Base-by-base conservation (phyloP, 73 alveolate genomes). In the Paramecium octaurelia region DNA sequence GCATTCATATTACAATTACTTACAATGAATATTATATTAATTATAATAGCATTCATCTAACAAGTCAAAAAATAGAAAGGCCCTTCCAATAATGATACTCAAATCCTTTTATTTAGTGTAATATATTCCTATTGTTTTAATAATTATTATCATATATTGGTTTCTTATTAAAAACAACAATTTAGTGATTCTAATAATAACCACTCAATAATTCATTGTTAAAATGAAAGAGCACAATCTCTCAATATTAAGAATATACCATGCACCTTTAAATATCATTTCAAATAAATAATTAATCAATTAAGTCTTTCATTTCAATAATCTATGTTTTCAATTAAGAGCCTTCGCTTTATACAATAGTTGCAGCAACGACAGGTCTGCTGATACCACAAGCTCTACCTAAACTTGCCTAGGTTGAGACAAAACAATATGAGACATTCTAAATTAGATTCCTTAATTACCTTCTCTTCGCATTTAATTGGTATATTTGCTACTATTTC, bases 371-470 rank as follows among this genome's bases (percentile, higher is more conserved):
- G 59, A 97, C 99, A 42, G 98, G 98, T 93, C 99, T 96, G 18
- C 98, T 96, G 36, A 98, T 99, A 1, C 99, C 99, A 60, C 99
- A 98, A 2, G 99, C 99, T 84, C 99, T 96, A n/a, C 99, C 99
- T 88, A 99, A 93, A 88, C 97, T 98, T 92, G 98, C 97, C 94
- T 99, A 97, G 42, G 99, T 96, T 94, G 96, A 97, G 50, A 99
- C 99, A 93, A 97, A 99, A 85, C 98, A 99, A 95, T 98, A 98
- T 20, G 99, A 99, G 27, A 98, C 99, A 95, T 98, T 98, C 97
- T 99, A 97, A 1, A n/a, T 54, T 16, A 36, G 73, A 75, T 34
- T 68, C 24, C 14, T 58, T 35, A 35, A 4, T 38, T 58, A 86
- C 91, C 35, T 89, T 89, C 77, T 97, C 99, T 93, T 97, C 99